Percentiles rank a stretch among this genome's conserved stretches.
Conservation (phyloP, 495 filamentous ascomycete genomes). For the Talaromyces stipitatus region DNA sequence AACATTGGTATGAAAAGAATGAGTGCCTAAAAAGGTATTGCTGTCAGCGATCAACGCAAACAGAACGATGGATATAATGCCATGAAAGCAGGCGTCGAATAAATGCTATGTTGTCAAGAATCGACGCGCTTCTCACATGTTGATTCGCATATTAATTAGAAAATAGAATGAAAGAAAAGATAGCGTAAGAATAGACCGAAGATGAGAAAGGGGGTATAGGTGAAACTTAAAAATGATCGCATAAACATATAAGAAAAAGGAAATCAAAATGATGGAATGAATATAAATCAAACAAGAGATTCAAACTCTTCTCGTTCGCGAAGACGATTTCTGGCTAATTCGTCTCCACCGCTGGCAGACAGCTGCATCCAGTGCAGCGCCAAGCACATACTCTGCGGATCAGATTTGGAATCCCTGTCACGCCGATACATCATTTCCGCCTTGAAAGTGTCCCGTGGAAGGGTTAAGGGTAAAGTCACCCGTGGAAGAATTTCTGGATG, state of each 20-base stretch:
- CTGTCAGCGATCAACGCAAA: background rate
- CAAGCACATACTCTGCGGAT: constrained; percentile 89
- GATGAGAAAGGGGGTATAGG: background rate
- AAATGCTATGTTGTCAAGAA: background rate
- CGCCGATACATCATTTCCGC: constrained; percentile 68
- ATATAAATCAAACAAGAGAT: constrained; percentile 33
- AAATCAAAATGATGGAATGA: constrained; percentile 7
- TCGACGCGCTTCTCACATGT: background rate
- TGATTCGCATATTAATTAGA: background rate
- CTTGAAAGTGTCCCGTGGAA: constrained; percentile 86
- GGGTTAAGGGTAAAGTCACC: constrained; percentile 75
- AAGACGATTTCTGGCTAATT: constrained; percentile 78
- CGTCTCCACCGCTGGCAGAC: constrained; percentile 77
- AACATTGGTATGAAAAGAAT: too few relatives aligned
- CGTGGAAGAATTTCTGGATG: constrained; percentile 83
- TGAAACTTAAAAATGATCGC: background rate
- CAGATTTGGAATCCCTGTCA: constrained; percentile 48
- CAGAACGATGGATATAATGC: background rate
- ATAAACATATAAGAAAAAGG: background rate
- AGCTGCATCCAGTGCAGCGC: constrained; percentile 99
- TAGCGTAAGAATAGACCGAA: background rate
- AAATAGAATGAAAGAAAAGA: background rate
- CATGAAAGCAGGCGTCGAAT: background rate
- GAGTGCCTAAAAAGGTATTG: background rate
- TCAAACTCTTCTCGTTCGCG: constrained; percentile 61